These are phyloP conservation scores for Zygosaccharomyces bisporus DNA, from an alignment of 805 yeast genomes.

Conservation along the genomic window DNA sequence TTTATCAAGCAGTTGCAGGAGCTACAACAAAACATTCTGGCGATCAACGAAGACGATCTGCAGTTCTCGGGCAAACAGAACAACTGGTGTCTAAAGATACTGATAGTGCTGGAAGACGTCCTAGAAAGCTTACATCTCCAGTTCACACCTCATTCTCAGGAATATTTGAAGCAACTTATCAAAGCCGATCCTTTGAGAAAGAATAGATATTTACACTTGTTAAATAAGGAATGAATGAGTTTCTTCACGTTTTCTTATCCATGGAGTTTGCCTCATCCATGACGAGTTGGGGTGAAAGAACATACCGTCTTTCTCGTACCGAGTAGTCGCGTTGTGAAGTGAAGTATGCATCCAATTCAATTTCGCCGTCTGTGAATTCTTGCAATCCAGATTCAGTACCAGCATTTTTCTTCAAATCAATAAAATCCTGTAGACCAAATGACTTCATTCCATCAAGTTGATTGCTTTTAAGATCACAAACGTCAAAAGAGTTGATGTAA, in stretches of 20 bases:
- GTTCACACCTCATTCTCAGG: constrained; percentile 27
- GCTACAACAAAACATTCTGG: constrained; percentile 50
- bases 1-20: constrained; percentile 40
- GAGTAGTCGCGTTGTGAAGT: constrained; percentile 36
- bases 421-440: constrained; percentile 34
- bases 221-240: constrained; percentile 11
- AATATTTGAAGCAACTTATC: constrained; percentile 41
- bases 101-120: constrained; percentile 44
- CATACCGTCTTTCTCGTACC: constrained; percentile 50
- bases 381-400: constrained; percentile 36
- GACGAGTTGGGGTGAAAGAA: constrained; percentile 33
- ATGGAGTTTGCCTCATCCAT: constrained; percentile 18
- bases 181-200: constrained; percentile 62
- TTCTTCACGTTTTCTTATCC: neutral
- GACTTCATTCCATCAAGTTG: constrained; percentile 31
- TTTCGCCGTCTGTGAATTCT: constrained; percentile 28
- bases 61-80: constrained; percentile 62
- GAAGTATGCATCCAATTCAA: constrained; percentile 46
- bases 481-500: constrained; percentile 54
- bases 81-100: constrained; percentile 71
- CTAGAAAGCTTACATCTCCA: constrained; percentile 34
- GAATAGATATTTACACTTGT: constrained; percentile 51
- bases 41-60: constrained; percentile 67
- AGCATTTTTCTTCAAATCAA: constrained; percentile 45
- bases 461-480: constrained; percentile 45